Percentiles rank a stretch among this genome's conserved stretches.
These are phyloP conservation scores for Pseudocercospora vitis DNA, from an alignment of 2,329 filamentous ascomycete species.

Conservation along the genomic window DNA sequence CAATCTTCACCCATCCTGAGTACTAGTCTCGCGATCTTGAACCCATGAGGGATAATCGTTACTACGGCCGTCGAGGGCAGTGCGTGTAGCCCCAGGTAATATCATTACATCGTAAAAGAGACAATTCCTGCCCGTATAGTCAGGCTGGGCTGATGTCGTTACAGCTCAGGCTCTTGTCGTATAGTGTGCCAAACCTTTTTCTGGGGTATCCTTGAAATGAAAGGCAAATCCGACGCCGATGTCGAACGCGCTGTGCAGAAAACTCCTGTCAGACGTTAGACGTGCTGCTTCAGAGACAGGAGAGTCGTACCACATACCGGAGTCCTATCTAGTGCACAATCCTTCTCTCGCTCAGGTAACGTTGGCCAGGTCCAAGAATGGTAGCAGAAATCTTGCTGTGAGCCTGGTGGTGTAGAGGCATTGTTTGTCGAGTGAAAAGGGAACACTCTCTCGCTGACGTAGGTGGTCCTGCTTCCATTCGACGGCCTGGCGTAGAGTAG, in stretches of 20 bases:
- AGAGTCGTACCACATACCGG: background rate
- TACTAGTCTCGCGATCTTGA: conserved; percentile 1
- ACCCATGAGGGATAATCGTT: background rate
- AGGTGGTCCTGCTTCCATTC: conserved; percentile 46
- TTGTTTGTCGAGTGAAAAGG: conserved; percentile 42
- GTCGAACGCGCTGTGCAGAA: background rate
- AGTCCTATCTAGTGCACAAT: background rate
- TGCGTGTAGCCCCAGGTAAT: background rate
- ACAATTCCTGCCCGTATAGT: background rate
- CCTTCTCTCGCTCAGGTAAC: background rate
- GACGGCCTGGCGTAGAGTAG: conserved; percentile 41
- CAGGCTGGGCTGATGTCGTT: background rate
- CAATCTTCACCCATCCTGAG: conserved; percentile 2
- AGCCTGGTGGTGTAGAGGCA: conserved; percentile 45
- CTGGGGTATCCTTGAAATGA: background rate
- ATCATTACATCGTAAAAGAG: background rate
- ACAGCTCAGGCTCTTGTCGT: background rate
- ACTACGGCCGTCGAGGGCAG: background rate
- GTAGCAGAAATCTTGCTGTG: conserved; percentile 46
- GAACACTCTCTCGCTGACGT: conserved; percentile 39
- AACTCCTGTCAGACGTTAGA: background rate
- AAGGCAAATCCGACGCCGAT: background rate
- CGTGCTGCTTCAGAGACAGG: background rate
- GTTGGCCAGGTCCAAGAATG: conserved; percentile 32
- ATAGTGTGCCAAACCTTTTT: background rate